A percentile compares a stretch with the other conserved stretches of the same genome.
Conservation (phyloP, 331 rosid species). For the Rhamnella rubrinervis region DNA sequence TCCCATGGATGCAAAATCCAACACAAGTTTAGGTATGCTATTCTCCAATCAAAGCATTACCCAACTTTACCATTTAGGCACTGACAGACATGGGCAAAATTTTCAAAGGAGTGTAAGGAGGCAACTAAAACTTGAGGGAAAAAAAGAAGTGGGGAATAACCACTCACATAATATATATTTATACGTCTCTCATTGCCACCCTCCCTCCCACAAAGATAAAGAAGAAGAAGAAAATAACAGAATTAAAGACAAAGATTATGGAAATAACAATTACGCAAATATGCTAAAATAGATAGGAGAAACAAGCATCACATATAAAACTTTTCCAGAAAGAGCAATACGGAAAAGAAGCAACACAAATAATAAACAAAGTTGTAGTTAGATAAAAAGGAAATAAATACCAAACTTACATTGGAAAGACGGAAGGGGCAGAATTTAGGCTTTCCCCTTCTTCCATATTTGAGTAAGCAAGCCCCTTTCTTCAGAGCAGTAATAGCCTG, state of each 20-base stretch:
- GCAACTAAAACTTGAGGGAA: neutral
- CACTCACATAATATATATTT: no score
- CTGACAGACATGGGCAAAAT: neutral
- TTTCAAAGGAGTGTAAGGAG: neutral
- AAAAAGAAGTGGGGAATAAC: no score
- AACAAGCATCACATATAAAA: neutral
- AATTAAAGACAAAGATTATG: no score
- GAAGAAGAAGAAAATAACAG: no score
- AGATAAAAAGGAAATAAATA: constrained; percentile 19
- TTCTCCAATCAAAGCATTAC: no score
- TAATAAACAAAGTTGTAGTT: constrained; percentile 11
- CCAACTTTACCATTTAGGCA: no score
- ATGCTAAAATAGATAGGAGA: neutral
- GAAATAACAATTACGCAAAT: neutral
- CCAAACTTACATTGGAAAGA: constrained; percentile 85
- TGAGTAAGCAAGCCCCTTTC: constrained; percentile 94
- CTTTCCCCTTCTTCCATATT: constrained; percentile 98
- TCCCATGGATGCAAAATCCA: no score
- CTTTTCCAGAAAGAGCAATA: constrained; percentile 4
- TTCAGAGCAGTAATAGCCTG: constrained; percentile 98
- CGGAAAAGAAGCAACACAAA: neutral
- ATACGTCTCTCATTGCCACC: no score
- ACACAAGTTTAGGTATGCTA: no score
- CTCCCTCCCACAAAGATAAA: no score
- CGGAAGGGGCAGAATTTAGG: constrained; percentile 97